Conservation (phyloP, 352 stramenopile species). For the Phytophthora cryptogea region DNA sequence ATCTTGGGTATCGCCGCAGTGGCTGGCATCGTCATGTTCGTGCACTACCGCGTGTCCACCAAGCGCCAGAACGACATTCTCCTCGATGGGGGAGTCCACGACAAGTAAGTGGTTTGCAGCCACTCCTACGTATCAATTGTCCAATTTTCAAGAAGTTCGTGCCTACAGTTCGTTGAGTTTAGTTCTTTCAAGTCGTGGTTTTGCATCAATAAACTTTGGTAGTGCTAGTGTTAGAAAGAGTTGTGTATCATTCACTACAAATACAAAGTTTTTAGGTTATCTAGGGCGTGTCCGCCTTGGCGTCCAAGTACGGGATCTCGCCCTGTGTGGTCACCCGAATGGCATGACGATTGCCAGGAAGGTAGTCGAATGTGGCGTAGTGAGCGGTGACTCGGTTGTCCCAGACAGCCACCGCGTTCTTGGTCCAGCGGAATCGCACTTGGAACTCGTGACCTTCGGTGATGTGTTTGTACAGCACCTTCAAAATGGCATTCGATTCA, state of each 20-base stretch:
- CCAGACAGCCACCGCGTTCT: conserved; percentile 22
- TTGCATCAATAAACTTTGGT: no score
- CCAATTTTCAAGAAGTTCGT: background rate
- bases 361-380: conserved; percentile 25
- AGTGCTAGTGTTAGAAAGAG: no score
- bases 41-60: conserved; percentile 66
- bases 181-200: background rate
- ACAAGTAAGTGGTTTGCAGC: conserved; percentile 4
- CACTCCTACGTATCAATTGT: conserved; percentile 6
- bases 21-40: conserved; percentile 52
- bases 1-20: conserved; percentile 53
- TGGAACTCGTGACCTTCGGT: conserved; percentile 22
- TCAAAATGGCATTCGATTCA: conserved; percentile 34
- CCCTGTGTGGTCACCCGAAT: conserved; percentile 24
- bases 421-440: conserved; percentile 22
- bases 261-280: background rate
- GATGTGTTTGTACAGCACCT: conserved; percentile 27
- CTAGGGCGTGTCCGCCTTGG: conserved; percentile 4
- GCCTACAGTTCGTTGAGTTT: conserved; percentile 14
- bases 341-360: conserved; percentile 20
- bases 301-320: conserved; percentile 19
- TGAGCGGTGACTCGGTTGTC: conserved; percentile 22
- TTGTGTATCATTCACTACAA: no score
- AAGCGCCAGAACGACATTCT: conserved; percentile 66
- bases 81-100: conserved; percentile 43